These are phyloP conservation scores for Colletotrichum lindemuthianum DNA, from an alignment of 2,329 filamentous ascomycete species.

Conservation along the genomic window DNA sequence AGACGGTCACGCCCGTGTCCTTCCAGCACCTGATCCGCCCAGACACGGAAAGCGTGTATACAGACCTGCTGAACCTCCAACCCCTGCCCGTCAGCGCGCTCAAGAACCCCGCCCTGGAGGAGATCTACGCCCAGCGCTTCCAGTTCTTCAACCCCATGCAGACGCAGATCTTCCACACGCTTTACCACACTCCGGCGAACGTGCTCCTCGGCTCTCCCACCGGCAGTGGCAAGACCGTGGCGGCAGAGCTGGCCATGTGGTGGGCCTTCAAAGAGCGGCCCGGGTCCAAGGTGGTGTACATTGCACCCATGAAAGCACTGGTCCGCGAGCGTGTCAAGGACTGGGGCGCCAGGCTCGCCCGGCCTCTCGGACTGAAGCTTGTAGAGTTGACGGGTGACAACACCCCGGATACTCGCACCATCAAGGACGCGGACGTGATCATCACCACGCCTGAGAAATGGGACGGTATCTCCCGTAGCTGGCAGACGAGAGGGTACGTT, in stretches of 20 bases:
- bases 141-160: constrained; percentile 99
- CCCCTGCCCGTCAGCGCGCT: constrained; percentile 87
- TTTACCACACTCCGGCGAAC: constrained; percentile 92
- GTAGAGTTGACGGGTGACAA: constrained; percentile 96
- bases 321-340: constrained; percentile 97
- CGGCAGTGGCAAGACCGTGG: constrained; percentile 96
- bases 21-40: constrained; percentile 98
- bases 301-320: constrained; percentile 98
- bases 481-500: constrained; percentile 97
- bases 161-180: constrained; percentile 95
- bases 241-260: constrained; percentile 98
- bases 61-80: constrained; percentile 90
- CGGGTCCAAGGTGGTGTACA: constrained; percentile 97
- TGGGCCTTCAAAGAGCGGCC: constrained; percentile 96
- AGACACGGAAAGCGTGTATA: constrained; percentile 97
- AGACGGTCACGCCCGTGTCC: constrained; percentile 93
- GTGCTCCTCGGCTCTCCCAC: constrained; percentile 95
- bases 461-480: constrained; percentile 98
- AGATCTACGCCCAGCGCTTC: constrained; percentile 88
- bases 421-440: constrained; percentile 95
- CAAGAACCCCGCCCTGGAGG: constrained; percentile 87
- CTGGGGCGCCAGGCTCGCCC: constrained; percentile 85
- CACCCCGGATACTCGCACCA: constrained; percentile 94
- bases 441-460: constrained; percentile 99
- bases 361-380: constrained; percentile 85